A percentile compares a stretch with the other conserved stretches of the same genome.
Evolutionary conservation across 2,329 filamentous ascomycete genomes (phyloP).

Genomic region (Alternaria arbusti): DNA sequence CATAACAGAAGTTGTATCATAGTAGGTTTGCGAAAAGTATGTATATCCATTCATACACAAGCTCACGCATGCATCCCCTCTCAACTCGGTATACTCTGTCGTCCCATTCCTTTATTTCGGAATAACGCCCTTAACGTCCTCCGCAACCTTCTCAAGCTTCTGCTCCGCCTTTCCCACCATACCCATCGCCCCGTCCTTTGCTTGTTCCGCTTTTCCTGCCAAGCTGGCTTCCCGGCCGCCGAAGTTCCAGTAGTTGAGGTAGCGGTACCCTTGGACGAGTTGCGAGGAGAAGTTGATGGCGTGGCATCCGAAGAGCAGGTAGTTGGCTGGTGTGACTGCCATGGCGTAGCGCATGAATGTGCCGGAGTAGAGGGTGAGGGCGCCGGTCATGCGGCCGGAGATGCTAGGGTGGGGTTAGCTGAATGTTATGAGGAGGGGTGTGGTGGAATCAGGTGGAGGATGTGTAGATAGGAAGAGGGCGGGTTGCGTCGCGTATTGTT

Average conservation of each 20-base stretch:
- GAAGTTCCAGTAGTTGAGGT: slow-evolving; percentile 65
- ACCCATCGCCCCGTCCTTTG: slow-evolving; percentile 9
- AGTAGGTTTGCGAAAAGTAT: background rate
- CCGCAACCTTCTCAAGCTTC: slow-evolving; percentile 10
- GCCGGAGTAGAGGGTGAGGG: slow-evolving; percentile 65
- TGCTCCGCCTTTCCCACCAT: slow-evolving; percentile 7
- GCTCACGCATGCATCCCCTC: background rate
- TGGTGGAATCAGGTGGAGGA: background rate
- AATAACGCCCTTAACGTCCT: slow-evolving; percentile 16
- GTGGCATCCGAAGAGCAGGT: slow-evolving; percentile 72
- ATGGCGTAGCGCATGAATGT: slow-evolving; percentile 73
- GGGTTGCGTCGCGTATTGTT: background rate
- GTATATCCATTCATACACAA: background rate
- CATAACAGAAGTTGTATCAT: background rate
- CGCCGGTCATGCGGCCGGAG: slow-evolving; percentile 68
- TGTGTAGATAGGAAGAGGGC: background rate
- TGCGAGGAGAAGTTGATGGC: slow-evolving; percentile 69
- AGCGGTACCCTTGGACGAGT: slow-evolving; percentile 66
- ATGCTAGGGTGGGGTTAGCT: slow-evolving; percentile 55
- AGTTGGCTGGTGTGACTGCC: slow-evolving; percentile 68
- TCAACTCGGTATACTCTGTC: background rate
- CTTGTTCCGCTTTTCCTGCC: slow-evolving; percentile 44
- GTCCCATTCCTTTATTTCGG: slow-evolving; percentile 8
- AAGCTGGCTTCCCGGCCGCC: slow-evolving; percentile 53
- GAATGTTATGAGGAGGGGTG: background rate